Conservation (phyloP, 2,329 filamentous ascomycete genomes). For the Hymenoscyphus fraxineus region DNA sequence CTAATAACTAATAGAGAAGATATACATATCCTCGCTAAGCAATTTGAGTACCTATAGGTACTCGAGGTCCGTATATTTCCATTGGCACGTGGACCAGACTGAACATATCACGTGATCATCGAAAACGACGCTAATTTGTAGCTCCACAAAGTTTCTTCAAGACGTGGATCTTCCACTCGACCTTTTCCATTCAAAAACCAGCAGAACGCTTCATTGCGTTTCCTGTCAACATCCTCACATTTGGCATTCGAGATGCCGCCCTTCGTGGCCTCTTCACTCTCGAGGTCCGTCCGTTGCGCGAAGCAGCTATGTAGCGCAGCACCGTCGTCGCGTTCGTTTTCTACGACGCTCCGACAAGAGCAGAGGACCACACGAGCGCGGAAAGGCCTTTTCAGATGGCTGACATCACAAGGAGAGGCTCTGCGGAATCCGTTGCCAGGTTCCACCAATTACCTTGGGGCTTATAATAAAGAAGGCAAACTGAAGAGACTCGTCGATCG, state of each 20-base stretch:
- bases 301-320: constrained; percentile 25
- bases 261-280: constrained; percentile 22
- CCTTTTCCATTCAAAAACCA: constrained; percentile 8
- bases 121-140: neutral
- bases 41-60: too few species aligned
- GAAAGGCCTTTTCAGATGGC: constrained; percentile 31
- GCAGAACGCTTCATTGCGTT: constrained; percentile 18
- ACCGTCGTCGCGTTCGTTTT: constrained; percentile 31
- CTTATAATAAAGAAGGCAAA: constrained; percentile 30
- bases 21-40: too few species aligned
- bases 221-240: constrained; percentile 11
- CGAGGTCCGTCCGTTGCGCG: constrained; percentile 20
- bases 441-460: constrained; percentile 34
- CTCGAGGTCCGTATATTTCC: too few species aligned
- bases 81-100: too few species aligned
- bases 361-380: constrained; percentile 30
- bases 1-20: too few species aligned
- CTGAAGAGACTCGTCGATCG: constrained; percentile 27
- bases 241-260: constrained; percentile 30
- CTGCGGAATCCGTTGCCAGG: constrained; percentile 29
- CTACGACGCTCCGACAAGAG: constrained; percentile 28
- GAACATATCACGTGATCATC: neutral
- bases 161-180: neutral
- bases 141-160: neutral
- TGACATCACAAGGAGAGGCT: constrained; percentile 27